phyloP scores from a whole-genome alignment of 2,329 filamentous ascomycete species.

The Botrytis hyacinthi region DNA sequence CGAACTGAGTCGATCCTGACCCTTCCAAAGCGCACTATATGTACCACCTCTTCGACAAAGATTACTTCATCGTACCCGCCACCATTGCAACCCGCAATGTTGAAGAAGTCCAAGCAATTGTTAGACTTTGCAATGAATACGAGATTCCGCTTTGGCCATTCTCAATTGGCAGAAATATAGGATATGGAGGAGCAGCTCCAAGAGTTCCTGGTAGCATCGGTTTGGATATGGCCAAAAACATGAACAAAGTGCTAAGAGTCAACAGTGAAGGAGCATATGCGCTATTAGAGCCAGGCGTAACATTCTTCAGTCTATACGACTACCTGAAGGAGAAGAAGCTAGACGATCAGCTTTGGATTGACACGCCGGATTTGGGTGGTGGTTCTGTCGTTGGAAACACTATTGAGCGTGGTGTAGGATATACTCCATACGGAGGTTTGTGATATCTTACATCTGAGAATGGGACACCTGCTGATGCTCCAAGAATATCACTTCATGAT shows the following conservation, averaged over 20 bases:
- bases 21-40: conserved; percentile 39
- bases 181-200: conserved; percentile 48
- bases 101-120: conserved; percentile 48
- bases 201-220: conserved; percentile 51
- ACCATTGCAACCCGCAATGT: conserved; percentile 34
- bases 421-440: conserved; percentile 46
- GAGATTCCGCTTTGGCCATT: conserved; percentile 47
- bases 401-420: conserved; percentile 47
- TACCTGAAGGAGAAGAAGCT: conserved; percentile 46
- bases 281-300: conserved; percentile 56
- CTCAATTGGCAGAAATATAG: conserved; percentile 50
- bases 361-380: conserved; percentile 42
- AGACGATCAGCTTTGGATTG: conserved; percentile 44
- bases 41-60: conserved; percentile 43
- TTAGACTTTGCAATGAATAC: conserved; percentile 45
- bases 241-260: conserved; percentile 53
- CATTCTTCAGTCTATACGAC: conserved; percentile 52
- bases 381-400: conserved; percentile 49
- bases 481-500: conserved; percentile 39
- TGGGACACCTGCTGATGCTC: conserved; percentile 29
- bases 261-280: conserved; percentile 49
- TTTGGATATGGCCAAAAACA: conserved; percentile 51
- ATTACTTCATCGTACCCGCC: conserved; percentile 40
- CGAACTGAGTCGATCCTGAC: neutral
- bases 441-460: neutral